These are phyloP conservation scores for Phytopythium montanum DNA, from an alignment of 352 stramenopile species.

Conservation along the genomic window DNA sequence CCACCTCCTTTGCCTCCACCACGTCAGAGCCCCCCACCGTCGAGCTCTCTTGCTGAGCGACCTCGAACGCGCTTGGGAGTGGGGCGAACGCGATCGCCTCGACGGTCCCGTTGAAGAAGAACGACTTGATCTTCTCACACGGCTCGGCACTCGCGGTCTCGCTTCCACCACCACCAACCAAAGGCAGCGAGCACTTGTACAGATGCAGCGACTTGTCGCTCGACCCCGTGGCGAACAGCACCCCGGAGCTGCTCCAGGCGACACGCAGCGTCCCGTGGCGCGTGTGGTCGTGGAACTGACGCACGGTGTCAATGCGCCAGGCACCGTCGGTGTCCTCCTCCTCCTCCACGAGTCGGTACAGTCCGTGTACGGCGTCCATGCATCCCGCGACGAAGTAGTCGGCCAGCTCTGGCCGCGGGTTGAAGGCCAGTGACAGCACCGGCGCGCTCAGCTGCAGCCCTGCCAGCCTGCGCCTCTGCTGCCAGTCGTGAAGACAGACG, in stretches of 20 bases:
- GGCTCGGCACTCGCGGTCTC: conserved; percentile 3
- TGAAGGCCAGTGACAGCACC: conserved; percentile 61
- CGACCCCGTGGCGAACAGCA: conserved; percentile 64
- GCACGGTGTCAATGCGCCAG: conserved; percentile 40
- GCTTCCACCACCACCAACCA: conserved; percentile 9
- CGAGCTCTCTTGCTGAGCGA: background rate
- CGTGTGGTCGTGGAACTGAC: conserved; percentile 65
- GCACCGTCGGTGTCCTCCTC: conserved; percentile 16
- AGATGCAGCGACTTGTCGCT: conserved; percentile 77
- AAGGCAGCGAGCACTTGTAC: conserved; percentile 42
- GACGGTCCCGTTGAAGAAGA: conserved; percentile 84
- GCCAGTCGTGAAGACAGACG: conserved; percentile 70
- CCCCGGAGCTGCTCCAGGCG: conserved; percentile 50
- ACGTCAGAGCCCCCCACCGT: background rate
- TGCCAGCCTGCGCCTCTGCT: conserved; percentile 37
- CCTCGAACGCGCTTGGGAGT: background rate
- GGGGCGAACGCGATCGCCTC: conserved; percentile 64
- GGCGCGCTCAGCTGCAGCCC: conserved; percentile 30
- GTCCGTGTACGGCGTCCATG: conserved; percentile 69
- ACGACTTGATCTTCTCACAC: conserved; percentile 72
- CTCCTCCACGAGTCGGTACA: conserved; percentile 42
- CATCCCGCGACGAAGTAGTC: conserved; percentile 59
- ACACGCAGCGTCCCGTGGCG: conserved; percentile 63
- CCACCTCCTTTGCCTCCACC: conserved; percentile 21
- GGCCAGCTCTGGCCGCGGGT: conserved; percentile 31